Conservation (phyloP, 805 yeast genomes). For the Lachancea sp. region DNA sequence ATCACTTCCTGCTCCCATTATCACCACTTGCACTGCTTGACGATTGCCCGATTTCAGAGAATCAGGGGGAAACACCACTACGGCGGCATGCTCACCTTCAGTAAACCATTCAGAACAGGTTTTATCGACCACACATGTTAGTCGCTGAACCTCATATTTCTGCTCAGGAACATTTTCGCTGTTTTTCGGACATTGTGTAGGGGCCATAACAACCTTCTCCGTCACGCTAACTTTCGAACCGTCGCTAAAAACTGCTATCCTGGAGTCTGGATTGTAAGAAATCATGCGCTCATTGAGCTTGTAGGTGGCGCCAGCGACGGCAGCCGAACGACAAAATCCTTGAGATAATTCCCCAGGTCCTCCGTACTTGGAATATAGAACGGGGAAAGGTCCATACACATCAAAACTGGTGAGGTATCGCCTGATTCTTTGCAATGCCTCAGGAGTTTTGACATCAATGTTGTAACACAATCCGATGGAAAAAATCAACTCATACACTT, state of each 20-base stretch:
- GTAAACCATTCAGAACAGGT: slow-evolving; percentile 90
- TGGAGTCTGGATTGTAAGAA: slow-evolving; percentile 58
- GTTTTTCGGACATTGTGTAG: slow-evolving; percentile 52
- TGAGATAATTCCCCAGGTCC: slow-evolving; percentile 95
- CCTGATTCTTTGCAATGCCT: slow-evolving; percentile 74
- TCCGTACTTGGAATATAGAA: slow-evolving; percentile 84
- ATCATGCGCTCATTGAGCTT: slow-evolving; percentile 64
- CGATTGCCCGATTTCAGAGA: slow-evolving; percentile 62
- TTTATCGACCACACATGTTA: slow-evolving; percentile 77
- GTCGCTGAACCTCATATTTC: slow-evolving; percentile 57
- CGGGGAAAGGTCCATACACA: slow-evolving; percentile 92
- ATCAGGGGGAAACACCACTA: slow-evolving; percentile 88
- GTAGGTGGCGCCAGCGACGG: slow-evolving; percentile 95
- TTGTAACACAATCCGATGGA: slow-evolving; percentile 77
- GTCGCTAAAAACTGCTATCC: slow-evolving; percentile 67
- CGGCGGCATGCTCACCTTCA: slow-evolving; percentile 74
- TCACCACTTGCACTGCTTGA: slow-evolving; percentile 76
- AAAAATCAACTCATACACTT: slow-evolving; percentile 74
- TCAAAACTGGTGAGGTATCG: slow-evolving; percentile 80
- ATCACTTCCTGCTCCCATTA: slow-evolving; percentile 83
- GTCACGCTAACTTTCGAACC: slow-evolving; percentile 67
- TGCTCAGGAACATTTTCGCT: slow-evolving; percentile 39
- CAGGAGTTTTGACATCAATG: slow-evolving; percentile 55
- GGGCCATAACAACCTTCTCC: slow-evolving; percentile 74
- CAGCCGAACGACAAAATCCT: slow-evolving; percentile 96